Evolutionary conservation across 2,329 filamentous ascomycete species (phyloP).

Genomic region (Xylariaceae sp.): DNA sequence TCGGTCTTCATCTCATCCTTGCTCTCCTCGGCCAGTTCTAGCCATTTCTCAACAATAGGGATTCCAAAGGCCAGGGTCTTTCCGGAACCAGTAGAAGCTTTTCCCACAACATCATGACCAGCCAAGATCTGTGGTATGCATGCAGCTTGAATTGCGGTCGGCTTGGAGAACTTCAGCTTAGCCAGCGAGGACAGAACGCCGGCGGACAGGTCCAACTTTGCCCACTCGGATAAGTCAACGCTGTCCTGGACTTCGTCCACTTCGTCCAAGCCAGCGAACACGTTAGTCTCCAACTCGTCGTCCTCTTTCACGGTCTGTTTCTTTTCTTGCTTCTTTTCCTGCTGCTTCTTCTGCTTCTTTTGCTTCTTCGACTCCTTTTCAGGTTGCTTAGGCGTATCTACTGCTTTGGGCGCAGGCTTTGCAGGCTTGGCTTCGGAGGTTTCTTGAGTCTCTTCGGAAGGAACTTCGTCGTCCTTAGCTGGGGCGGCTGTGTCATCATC

Average conservation of each 20-base stretch:
- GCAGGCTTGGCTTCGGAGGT: constrained; percentile 17
- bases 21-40: constrained; percentile 44
- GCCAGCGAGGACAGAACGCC: constrained; percentile 68
- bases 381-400: constrained; percentile 24
- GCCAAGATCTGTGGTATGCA: constrained; percentile 77
- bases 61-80: constrained; percentile 95
- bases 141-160: constrained; percentile 74
- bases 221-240: constrained; percentile 74
- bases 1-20: constrained; percentile 26
- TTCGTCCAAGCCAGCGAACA: constrained; percentile 53
- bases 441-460: constrained; percentile 1
- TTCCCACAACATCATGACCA: constrained; percentile 89
- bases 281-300: constrained; percentile 40
- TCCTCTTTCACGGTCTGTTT: constrained; percentile 35
- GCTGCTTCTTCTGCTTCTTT: constrained; percentile 20
- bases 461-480: constrained; percentile 25
- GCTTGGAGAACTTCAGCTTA: constrained; percentile 71
- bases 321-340: no score
- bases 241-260: constrained; percentile 53
- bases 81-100: constrained; percentile 91
- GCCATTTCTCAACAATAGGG: constrained; percentile 80
- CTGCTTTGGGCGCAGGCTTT: constrained; percentile 16
- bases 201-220: constrained; percentile 65
- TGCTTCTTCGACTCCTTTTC: constrained; percentile 22
- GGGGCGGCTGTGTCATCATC: constrained; percentile 44